Conservation (phyloP, 371 early-diverging fungal genomes). For the Rhizopus microsporus region DNA sequence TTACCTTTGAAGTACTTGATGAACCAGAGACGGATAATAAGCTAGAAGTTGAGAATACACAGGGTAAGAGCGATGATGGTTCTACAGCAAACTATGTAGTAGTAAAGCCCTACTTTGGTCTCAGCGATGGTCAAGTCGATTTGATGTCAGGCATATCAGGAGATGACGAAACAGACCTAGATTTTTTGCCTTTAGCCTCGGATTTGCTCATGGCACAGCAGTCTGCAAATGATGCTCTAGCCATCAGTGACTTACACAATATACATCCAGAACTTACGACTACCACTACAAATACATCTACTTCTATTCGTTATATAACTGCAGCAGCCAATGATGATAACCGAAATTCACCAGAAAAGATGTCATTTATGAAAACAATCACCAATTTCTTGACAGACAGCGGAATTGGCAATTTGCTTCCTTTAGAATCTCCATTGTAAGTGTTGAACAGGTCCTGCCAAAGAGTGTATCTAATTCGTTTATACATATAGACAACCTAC, state of each 20-base stretch:
- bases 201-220: slow-evolving; percentile 34
- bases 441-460: slow-evolving; percentile 8
- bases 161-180: slow-evolving; percentile 14
- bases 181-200: slow-evolving; percentile 32
- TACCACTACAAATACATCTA: background rate
- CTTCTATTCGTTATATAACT: slow-evolving; percentile 4
- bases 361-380: slow-evolving; percentile 78
- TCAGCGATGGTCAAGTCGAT: slow-evolving; percentile 25
- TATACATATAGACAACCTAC: slow-evolving; percentile 51
- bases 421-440: slow-evolving; percentile 78
- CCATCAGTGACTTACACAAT: slow-evolving; percentile 14
- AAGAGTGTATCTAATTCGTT: background rate
- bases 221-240: slow-evolving; percentile 4
- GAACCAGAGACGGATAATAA: background rate
- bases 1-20: slow-evolving; percentile 25
- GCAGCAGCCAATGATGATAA: slow-evolving; percentile 13
- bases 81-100: background rate
- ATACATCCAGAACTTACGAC: slow-evolving; percentile 22
- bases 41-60: background rate
- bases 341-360: slow-evolving; percentile 39
- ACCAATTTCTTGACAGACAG: slow-evolving; percentile 76
- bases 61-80: background rate
- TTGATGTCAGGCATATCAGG: slow-evolving; percentile 22
- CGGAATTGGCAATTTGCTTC: slow-evolving; percentile 59
- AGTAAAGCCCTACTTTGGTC: slow-evolving; percentile 12